A percentile compares a stretch with the other conserved stretches of the same genome.
Evolutionary conservation across 345 rosid species (phyloP).

Genomic region (Bruguiera sexangula): DNA sequence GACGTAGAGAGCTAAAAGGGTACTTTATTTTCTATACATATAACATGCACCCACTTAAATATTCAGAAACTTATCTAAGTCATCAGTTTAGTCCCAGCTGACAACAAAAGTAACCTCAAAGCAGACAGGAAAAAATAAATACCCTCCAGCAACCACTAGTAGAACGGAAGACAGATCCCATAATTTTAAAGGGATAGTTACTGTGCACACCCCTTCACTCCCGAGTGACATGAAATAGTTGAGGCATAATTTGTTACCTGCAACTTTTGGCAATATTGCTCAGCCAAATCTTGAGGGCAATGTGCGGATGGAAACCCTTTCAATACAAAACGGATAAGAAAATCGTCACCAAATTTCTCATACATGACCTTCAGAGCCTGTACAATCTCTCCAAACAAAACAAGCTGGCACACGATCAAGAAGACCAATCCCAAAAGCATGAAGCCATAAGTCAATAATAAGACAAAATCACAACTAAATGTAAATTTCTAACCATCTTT

Average conservation of each 20-base stretch:
- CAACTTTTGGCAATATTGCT: constrained; percentile 82
- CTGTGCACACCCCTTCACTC: neutral
- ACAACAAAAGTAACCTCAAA: no score
- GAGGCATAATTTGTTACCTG: constrained; percentile 44
- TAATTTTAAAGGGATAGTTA: neutral
- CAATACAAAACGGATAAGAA: constrained; percentile 58
- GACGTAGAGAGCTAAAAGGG: neutral
- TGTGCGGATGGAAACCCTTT: constrained; percentile 50
- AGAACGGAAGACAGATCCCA: neutral
- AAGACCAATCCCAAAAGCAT: constrained; percentile 3
- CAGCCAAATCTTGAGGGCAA: constrained; percentile 67
- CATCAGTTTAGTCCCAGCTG: no score
- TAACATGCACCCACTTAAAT: no score
- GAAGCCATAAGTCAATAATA: neutral
- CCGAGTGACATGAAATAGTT: neutral
- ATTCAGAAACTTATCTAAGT: no score
- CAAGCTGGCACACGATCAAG: constrained; percentile 46
- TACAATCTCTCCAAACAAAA: constrained; percentile 82
- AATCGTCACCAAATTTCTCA: constrained; percentile 80
- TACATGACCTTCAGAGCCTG: constrained; percentile 90
- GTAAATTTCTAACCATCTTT: neutral
- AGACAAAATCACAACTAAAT: no score
- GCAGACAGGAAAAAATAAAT: no score
- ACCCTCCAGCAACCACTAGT: neutral
- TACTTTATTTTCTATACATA: no score